Percentiles rank a stretch among this genome's conserved stretches.
Conservation (phyloP, 176 grass and related monocot species). For the Cenchrus purpureus region DNA sequence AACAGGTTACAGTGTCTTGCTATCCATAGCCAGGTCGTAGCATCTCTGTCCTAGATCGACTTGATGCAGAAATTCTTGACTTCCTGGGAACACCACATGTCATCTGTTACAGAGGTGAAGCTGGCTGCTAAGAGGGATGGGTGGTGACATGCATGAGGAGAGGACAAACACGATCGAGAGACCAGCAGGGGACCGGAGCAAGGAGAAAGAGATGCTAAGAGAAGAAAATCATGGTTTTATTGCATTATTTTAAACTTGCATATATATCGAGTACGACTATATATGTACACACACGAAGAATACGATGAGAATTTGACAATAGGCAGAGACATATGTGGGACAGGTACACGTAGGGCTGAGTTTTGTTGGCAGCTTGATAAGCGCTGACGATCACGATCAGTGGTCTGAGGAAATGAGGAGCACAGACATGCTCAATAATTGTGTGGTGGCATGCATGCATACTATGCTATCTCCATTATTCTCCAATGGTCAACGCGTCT, state of each 20-base stretch:
- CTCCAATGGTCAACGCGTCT: neutral
- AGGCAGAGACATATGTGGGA: neutral
- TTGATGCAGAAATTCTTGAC: conserved; percentile 6
- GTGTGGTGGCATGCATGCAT: neutral
- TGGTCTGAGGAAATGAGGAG: neutral
- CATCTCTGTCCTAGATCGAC: neutral
- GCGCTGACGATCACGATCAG: neutral
- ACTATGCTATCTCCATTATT: neutral
- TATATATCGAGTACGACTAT: neutral
- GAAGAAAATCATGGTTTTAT: neutral
- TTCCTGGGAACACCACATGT: conserved; percentile 25
- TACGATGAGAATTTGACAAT: neutral
- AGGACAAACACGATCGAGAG: neutral
- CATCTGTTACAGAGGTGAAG: neutral
- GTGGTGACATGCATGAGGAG: neutral
- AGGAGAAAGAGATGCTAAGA: neutral
- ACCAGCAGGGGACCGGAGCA: neutral
- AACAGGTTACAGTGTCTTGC: neutral
- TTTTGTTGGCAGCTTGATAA: neutral
- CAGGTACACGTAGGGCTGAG: neutral
- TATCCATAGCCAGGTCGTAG: neutral
- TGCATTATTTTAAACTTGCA: neutral
- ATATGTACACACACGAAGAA: neutral
- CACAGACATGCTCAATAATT: conserved; percentile 24
- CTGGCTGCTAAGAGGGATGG: neutral